Evolutionary conservation across 1,284 basidiomycete genomes (phyloP).

Genomic region (Phenoliferia sp.): DNA sequence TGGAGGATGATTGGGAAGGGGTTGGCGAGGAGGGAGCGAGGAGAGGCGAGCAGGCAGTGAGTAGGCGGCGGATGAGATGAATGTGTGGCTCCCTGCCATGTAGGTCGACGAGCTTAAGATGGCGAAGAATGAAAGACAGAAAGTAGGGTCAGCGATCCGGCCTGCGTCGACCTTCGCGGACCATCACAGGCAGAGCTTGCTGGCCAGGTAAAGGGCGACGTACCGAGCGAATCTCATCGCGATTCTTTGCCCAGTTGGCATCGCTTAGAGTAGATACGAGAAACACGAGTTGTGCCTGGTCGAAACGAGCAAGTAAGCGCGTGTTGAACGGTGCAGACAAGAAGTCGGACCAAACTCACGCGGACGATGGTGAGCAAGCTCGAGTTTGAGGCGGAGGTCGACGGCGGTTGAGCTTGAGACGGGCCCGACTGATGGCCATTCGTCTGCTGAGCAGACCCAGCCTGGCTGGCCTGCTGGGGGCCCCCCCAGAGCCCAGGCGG

Average conservation of each 20-base stretch:
- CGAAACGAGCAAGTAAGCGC: not conserved
- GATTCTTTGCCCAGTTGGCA: conserved; percentile 88
- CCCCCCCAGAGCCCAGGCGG: conserved; percentile 20
- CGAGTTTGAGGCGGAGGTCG: not conserved
- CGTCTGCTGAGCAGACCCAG: not conserved
- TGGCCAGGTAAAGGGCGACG: conserved; percentile 43
- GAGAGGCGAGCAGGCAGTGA: conserved; percentile 56
- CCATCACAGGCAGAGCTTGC: conserved; percentile 2
- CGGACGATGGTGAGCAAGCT: conserved; percentile 23
- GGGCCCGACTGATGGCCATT: not conserved
- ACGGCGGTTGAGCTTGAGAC: not conserved
- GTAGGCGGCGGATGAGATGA: conserved; percentile 89
- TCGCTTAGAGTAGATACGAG: conserved; percentile 87
- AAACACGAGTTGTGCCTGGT: conserved; percentile 71
- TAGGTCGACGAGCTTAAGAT: conserved; percentile 74
- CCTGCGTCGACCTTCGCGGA: too few species aligned
- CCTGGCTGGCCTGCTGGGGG: not conserved
- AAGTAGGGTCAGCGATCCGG: not conserved
- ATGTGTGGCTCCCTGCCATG: conserved; percentile 92
- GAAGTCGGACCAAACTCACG: conserved; percentile 4
- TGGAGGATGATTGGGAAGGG: not conserved
- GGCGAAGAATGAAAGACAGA: not conserved
- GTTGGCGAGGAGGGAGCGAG: conserved; percentile 55
- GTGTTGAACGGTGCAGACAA: not conserved
- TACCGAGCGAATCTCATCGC: conserved; percentile 84